A percentile compares a stretch with the other conserved stretches of the same genome.
Evolutionary conservation across 768 basidiomycete genomes (phyloP).

Genomic region (Rubroboletus satanas): DNA sequence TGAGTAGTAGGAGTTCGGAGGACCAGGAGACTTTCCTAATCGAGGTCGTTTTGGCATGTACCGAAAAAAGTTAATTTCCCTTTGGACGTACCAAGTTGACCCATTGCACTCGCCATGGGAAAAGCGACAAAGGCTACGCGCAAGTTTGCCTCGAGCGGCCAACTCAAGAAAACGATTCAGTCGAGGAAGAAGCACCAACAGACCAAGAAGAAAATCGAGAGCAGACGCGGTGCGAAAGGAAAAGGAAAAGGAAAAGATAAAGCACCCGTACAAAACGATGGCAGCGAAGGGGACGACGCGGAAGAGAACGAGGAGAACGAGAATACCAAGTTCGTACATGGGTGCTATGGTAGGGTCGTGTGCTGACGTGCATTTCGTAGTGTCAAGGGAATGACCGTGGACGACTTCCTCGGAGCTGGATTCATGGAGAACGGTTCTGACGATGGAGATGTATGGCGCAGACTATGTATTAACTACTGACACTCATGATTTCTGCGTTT

Average conservation of each 20-base stretch:
- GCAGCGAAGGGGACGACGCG: constrained; percentile 27
- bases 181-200: constrained; percentile 79
- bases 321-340: constrained; percentile 11
- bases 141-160: constrained; percentile 86
- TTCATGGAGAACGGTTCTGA: constrained; percentile 68
- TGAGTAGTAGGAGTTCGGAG: neutral
- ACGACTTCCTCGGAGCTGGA: constrained; percentile 67
- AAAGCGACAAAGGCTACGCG: constrained; percentile 67
- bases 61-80: no score
- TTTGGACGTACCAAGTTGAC: neutral
- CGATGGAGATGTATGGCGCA: constrained; percentile 35
- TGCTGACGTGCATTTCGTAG: constrained; percentile 7
- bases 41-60: neutral
- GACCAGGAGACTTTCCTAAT: constrained; percentile 18
- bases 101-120: constrained; percentile 34
- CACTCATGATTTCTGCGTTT: constrained; percentile 4
- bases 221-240: constrained; percentile 47
- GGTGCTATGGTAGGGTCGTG: neutral
- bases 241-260: constrained; percentile 28
- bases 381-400: constrained; percentile 58
- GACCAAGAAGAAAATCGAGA: constrained; percentile 64
- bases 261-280: constrained; percentile 28
- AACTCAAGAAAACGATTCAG: constrained; percentile 83
- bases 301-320: neutral
- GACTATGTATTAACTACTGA: neutral